A percentile compares a stretch with the other conserved stretches of the same genome.
Conservation (phyloP, 75 land plant genomes). For the Ceratopteris richardii region DNA sequence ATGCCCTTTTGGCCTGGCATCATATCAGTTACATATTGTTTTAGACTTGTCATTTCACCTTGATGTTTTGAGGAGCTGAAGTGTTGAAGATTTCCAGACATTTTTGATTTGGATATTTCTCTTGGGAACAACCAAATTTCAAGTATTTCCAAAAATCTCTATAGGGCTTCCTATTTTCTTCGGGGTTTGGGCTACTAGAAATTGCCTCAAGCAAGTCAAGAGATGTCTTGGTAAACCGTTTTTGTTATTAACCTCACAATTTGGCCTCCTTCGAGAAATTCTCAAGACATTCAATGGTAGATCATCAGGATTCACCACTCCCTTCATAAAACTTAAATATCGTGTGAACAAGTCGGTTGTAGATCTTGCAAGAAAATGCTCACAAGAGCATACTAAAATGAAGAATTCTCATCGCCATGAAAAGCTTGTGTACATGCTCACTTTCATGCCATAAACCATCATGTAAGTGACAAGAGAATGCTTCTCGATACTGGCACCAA, state of each 20-base stretch:
- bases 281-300: constrained; percentile 98
- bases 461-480: no score
- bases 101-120: constrained; percentile 83
- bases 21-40: constrained; percentile 90
- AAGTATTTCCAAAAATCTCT: constrained; percentile 81
- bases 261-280: constrained; percentile 89
- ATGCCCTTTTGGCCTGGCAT: constrained; percentile 96
- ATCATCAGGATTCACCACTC: constrained; percentile 97
- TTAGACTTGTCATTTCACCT: constrained; percentile 68
- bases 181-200: constrained; percentile 66
- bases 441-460: no score
- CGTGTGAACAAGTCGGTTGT: no score
- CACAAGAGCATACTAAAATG: no score
- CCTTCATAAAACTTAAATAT: constrained; percentile 87
- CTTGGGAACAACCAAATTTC: constrained; percentile 76
- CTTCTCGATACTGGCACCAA: no score
- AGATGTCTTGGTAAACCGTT: constrained; percentile 83
- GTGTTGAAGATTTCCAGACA: constrained; percentile 75
- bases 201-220: constrained; percentile 95
- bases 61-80: constrained; percentile 90
- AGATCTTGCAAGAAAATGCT: no score
- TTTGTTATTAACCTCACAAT: constrained; percentile 94
- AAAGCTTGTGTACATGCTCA: no score
- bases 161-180: constrained; percentile 90
- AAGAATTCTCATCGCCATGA: no score